phyloP scores from a whole-genome alignment of 2,329 filamentous ascomycete species.

The Neonectria magnoliae region DNA sequence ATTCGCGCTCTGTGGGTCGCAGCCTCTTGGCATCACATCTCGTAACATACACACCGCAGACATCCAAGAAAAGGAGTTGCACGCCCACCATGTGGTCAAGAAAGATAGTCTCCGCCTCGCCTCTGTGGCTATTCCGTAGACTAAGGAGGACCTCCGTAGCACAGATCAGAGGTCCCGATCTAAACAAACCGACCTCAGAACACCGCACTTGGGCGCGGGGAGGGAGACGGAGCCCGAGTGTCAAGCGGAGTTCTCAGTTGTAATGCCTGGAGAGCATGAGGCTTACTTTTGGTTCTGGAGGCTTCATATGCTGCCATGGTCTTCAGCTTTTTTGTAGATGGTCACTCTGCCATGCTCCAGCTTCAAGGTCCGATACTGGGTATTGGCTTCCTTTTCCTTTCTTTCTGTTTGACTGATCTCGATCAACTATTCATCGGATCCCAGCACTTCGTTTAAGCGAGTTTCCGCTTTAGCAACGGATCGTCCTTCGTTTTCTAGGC shows the following conservation, averaged over 20 bases:
- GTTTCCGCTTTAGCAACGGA: not conserved
- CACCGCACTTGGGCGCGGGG: constrained; percentile 2
- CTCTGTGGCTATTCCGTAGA: constrained; percentile 9
- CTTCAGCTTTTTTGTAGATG: not conserved
- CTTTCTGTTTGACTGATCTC: not conserved
- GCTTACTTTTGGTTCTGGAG: not conserved
- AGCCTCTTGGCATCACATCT: not conserved
- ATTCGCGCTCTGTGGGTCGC: not conserved
- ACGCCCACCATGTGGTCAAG: not conserved
- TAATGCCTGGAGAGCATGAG: not conserved
- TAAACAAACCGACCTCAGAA: constrained; percentile 8
- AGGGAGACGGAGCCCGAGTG: constrained; percentile 1
- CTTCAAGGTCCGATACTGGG: constrained; percentile 15
- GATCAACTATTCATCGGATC: not conserved
- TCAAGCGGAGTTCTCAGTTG: not conserved
- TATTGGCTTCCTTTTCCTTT: constrained; percentile 11
- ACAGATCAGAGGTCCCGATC: not conserved
- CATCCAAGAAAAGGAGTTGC: not conserved
- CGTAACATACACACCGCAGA: not conserved
- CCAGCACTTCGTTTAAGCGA: not conserved
- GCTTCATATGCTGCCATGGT: constrained; percentile 2
- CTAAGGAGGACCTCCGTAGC: constrained; percentile 13
- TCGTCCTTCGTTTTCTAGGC: not conserved
- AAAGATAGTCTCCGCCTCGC: constrained; percentile 14
- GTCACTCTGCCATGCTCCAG: not conserved